Base-by-base conservation (phyloP, 2,329 filamentous ascomycete species). In the Aureobasidium sp. region DNA sequence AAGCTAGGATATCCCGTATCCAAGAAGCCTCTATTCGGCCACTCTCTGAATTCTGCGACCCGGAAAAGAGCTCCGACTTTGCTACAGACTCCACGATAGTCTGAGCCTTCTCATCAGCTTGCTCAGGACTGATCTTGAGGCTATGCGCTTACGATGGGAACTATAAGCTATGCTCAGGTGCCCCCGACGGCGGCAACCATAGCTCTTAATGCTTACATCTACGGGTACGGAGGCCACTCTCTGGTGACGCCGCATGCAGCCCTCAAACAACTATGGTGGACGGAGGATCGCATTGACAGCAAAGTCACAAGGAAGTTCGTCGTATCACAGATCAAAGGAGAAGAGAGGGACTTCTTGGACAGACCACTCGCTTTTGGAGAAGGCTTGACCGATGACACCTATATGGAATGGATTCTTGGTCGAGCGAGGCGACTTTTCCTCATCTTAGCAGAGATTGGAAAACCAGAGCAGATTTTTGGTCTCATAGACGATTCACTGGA, bases 401-500 rank as follows among this genome's bases (percentile, higher is more conserved):
- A 91, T 71, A 85, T 88, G 78, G 87, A 91, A 70, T 90, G 88
- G 86, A 90, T 91, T 62, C 76, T 88, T 50, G 77, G 83, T 61
- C 86, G 86, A 67, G 85, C 86, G 7, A 86, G 85, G 68, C 81
- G 85, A 50, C 78, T 91, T 42, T 91, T 91, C 68, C 77, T 92
- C 50, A 85, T 90, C 42, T 77, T 91, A 30, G 79, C 85, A 59
- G 87, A 91, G 67, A 76, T 90, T 29, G 85, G 85, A 36, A 79
- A 88, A 11, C 83, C 88, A 0, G 86, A 89, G 67, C 86, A 88
- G 70, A 90, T 91, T 63, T 91, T 91, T 68, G 83, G 83, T 45
- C 79, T 89, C 58, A 84, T 91, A 62, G 88, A 91, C 72, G 85
- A 88, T 68, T 87, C 85, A 27, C 90, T 87, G 87, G 86, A 89